Percentiles rank a stretch among this genome's conserved stretches.
Evolutionary conservation across 108 stramenopile genomes (phyloP).

Genomic region (Mayamaea pseudoterrestris): DNA sequence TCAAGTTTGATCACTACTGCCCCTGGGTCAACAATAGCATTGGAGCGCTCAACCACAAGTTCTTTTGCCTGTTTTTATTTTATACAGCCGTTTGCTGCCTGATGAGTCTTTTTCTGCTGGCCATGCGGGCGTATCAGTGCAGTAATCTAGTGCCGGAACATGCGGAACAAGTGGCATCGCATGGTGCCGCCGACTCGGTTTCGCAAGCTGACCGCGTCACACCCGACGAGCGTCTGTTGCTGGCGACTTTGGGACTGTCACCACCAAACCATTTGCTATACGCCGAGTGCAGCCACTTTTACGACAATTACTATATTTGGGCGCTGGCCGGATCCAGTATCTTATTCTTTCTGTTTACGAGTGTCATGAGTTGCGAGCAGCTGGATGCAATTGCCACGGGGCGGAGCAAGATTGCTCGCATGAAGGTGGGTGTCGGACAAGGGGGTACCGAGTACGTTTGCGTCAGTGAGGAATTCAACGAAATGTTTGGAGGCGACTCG

Average conservation of each 20-base stretch:
- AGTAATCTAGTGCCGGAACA: neutral
- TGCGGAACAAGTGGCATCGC: neutral
- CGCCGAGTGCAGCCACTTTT: constrained; percentile 17
- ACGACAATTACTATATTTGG: constrained; percentile 15
- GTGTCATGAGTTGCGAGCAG: constrained; percentile 92
- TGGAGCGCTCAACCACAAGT: constrained; percentile 85
- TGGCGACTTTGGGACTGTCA: neutral
- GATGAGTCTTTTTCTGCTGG: constrained; percentile 55
- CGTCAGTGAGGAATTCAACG: constrained; percentile 77
- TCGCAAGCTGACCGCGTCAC: neutral
- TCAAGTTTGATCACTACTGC: constrained; percentile 47
- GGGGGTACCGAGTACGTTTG: constrained; percentile 50
- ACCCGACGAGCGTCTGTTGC: neutral
- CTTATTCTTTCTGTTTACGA: constrained; percentile 90
- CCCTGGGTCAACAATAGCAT: constrained; percentile 10
- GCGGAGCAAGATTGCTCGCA: constrained; percentile 85
- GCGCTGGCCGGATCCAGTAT: constrained; percentile 35
- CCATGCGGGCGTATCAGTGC: constrained; percentile 17
- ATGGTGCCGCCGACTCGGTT: neutral
- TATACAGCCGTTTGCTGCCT: constrained; percentile 78
- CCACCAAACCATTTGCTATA: neutral
- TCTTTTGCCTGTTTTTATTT: constrained; percentile 89
- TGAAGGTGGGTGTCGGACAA: constrained; percentile 73
- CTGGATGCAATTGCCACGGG: constrained; percentile 78
- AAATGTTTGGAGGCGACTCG: constrained; percentile 84